Percentiles rank a stretch among this genome's conserved stretches.
These are phyloP conservation scores for Candida xiaguanensis DNA, from an alignment of 805 yeast genomes.

Conservation along the genomic window DNA sequence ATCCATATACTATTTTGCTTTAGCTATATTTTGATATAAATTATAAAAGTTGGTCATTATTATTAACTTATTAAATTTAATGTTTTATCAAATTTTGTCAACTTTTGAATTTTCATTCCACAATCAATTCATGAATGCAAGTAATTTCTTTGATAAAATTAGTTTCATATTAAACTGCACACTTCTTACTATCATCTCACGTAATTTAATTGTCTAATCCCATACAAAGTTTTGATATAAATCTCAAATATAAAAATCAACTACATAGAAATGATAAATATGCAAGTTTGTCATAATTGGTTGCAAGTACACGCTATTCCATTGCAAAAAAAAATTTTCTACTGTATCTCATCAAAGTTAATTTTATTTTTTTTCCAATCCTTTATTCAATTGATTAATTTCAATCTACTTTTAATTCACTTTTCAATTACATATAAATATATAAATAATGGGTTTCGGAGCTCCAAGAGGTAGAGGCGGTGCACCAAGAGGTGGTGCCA, in stretches of 20 bases:
- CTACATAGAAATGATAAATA: conserved; percentile 4
- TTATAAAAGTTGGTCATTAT: too few relatives aligned
- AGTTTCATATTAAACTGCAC: too few relatives aligned
- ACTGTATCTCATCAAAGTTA: conserved; percentile 2
- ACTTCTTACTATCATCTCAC: too few relatives aligned
- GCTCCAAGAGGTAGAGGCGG: conserved; percentile 63
- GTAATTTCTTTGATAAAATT: too few relatives aligned
- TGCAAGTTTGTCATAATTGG: conserved; percentile 5
- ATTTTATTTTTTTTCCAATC: background rate
- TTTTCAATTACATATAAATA: conserved; percentile 1
- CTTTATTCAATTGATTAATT: conserved; percentile 7
- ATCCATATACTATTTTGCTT: background rate
- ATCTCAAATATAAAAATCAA: too few relatives aligned
- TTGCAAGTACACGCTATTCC: background rate
- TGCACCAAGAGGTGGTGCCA: conserved; percentile 34
- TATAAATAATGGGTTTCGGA: conserved; percentile 61
- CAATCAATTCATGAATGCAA: too few relatives aligned
- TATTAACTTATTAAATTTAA: too few relatives aligned
- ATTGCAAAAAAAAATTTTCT: background rate
- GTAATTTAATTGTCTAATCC: too few relatives aligned
- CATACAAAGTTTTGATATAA: too few relatives aligned
- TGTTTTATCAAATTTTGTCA: too few relatives aligned
- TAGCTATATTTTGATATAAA: too few relatives aligned
- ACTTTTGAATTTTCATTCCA: too few relatives aligned
- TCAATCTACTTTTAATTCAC: background rate